Evolutionary conservation across 106 monocot genomes (phyloP).

Genomic region (Allium sativum): DNA sequence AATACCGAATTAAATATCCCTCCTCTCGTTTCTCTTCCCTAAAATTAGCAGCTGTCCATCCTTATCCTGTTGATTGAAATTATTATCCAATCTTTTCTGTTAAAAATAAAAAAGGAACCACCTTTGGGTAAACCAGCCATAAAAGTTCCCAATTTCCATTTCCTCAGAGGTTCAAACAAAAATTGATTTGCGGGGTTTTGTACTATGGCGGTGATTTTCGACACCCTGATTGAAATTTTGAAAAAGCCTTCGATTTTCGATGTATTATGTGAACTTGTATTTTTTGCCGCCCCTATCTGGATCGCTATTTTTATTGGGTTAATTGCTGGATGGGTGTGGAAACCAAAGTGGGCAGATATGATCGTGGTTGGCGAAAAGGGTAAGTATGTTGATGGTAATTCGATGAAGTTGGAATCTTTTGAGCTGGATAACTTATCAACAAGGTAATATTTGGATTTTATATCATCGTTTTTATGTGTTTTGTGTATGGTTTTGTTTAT

Average conservation of each 20-base stretch:
- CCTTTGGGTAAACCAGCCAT: neutral
- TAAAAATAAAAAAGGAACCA: neutral
- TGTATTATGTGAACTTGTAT: slow-evolving; percentile 35
- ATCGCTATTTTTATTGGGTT: slow-evolving; percentile 48
- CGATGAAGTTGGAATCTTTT: neutral
- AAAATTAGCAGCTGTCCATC: neutral
- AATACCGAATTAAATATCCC: too few relatives aligned
- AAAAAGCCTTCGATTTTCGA: slow-evolving; percentile 33
- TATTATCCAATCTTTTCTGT: neutral
- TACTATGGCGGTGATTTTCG: slow-evolving; percentile 41
- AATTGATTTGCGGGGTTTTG: neutral
- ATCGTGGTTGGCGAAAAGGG: neutral
- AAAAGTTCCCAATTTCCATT: neutral
- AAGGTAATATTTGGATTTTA: neutral
- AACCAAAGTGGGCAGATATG: slow-evolving; percentile 36
- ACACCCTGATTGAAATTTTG: slow-evolving; percentile 39
- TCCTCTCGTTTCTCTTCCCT: too few relatives aligned
- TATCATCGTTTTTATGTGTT: neutral
- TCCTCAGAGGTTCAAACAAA: neutral
- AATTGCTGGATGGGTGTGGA: slow-evolving; percentile 69
- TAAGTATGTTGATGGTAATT: neutral
- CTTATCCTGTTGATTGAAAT: neutral
- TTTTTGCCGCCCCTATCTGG: slow-evolving; percentile 60
- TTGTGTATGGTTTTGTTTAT: neutral
- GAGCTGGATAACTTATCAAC: neutral